Evolutionary conservation across 2,329 filamentous ascomycete species (phyloP), one percentile per base, ranked within the genome.

Genomic region (Venturiaceae sp.): DNA sequence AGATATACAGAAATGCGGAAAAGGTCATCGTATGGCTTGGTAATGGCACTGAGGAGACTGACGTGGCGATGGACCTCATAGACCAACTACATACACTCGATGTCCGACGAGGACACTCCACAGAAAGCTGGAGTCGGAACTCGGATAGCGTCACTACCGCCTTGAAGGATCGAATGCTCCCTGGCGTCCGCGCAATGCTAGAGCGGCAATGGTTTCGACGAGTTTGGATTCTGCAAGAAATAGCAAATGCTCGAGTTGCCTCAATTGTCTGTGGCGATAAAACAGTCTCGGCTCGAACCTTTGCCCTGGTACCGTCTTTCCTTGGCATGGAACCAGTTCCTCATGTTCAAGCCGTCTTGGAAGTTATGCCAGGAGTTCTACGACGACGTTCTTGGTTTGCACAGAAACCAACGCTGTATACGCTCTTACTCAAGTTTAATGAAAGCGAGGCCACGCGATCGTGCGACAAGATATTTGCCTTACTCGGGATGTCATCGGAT

Each of bases 11-110:
- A 46, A 7, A 21, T 1, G 55, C 58, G 0, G 16, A 2, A 26
- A 54, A 21, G 16, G 59, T 58, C 3, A 30, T 62, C 8, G 52
- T 61, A 3, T 62, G 60, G 60, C 30, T 62, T 2, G 60, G 55
- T 1, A 30, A 26, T 1, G 52, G 39, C 13, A 50, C 36, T 5
- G 11, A 9, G 21, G 44, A 39, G 11, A 39, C 11, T n/a, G 36
- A 39, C 36, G 11, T 11, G 11, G 36, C n/a, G 11, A 39, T 39
- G 36, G 36, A 39, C 36, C n/a, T 39, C 36, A 39, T 39, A n/a
- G 11, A 39, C 36, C 11, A 39, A 39, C 36, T n/a, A 39, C 36
- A 11, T 11, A 39, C 36, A 39, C 11, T 39, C 36, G 11, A 39
- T 39, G n/a, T n/a, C 11, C n/a, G 11, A 39, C n/a, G 11, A 39